Evolutionary conservation across 805 yeast genomes (phyloP).

Genomic region (Nakazawaea laoshanensis): DNA sequence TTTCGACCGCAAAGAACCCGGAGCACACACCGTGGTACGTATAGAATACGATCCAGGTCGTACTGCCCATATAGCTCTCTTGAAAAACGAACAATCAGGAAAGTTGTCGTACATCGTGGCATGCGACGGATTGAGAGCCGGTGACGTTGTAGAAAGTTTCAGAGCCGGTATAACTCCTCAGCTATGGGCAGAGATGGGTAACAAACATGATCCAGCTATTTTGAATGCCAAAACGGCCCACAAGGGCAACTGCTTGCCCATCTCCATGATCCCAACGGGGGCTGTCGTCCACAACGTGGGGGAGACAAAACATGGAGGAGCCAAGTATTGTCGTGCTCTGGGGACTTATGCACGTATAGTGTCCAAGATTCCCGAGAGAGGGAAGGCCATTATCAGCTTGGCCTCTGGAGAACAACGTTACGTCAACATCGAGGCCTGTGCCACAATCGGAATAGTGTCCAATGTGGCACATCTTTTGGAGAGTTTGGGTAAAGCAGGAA

Average conservation of each 20-base stretch:
- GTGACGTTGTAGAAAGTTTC: slow-evolving; percentile 85
- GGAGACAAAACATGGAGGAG: slow-evolving; percentile 65
- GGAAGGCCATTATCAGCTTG: slow-evolving; percentile 70
- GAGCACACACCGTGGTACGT: slow-evolving; percentile 72
- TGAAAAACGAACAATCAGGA: slow-evolving; percentile 55
- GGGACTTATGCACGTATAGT: slow-evolving; percentile 89
- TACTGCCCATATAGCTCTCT: slow-evolving; percentile 84
- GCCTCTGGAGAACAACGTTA: slow-evolving; percentile 93
- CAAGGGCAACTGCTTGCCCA: slow-evolving; percentile 91
- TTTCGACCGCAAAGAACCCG: slow-evolving; percentile 55
- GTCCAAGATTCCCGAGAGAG: slow-evolving; percentile 64
- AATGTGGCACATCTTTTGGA: slow-evolving; percentile 87
- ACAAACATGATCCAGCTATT: slow-evolving; percentile 86
- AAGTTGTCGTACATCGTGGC: slow-evolving; percentile 78
- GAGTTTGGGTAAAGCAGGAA: slow-evolving; percentile 94
- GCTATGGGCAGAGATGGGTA: slow-evolving; percentile 78
- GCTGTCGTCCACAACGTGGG: slow-evolving; percentile 86
- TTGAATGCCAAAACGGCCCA: slow-evolving; percentile 79
- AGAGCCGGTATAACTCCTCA: slow-evolving; percentile 79
- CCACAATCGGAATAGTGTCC: slow-evolving; percentile 89
- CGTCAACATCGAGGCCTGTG: slow-evolving; percentile 78
- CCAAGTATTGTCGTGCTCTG: slow-evolving; percentile 86
- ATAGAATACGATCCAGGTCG: slow-evolving; percentile 96
- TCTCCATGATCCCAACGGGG: slow-evolving; percentile 91
- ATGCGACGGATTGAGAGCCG: slow-evolving; percentile 85